Conservation (phyloP, 1,284 basidiomycete species). For the Clitocybe nebularis region DNA sequence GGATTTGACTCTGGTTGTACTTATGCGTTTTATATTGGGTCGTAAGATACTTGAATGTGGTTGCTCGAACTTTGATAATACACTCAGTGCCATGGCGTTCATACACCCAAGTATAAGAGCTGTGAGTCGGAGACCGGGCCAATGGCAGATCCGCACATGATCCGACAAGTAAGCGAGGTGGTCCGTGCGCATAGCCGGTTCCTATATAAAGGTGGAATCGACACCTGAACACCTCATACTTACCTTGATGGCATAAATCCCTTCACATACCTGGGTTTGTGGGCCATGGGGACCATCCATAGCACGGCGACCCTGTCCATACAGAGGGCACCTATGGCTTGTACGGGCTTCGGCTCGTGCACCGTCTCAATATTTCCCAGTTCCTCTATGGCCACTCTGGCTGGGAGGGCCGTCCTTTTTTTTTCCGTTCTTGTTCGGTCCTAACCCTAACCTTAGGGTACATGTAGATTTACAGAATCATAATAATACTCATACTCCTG, state of each 20-base stretch:
- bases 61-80: too few relatives aligned
- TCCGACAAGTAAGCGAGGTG: not conserved
- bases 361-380: not conserved
- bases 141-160: not conserved
- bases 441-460: not conserved
- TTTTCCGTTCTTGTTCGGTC: not conserved
- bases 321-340: constrained; percentile 23
- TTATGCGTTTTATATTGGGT: not conserved
- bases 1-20: too few relatives aligned
- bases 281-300: constrained; percentile 46
- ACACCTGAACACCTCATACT: constrained; percentile 28
- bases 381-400: not conserved
- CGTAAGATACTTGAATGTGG: not conserved
- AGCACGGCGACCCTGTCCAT: constrained; percentile 71
- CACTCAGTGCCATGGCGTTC: not conserved
- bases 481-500: too few relatives aligned
- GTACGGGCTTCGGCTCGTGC: constrained; percentile 1
- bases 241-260: constrained; percentile 43
- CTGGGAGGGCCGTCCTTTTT: not conserved
- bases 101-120: too few relatives aligned
- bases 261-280: constrained; percentile 39
- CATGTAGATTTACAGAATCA: too few relatives aligned
- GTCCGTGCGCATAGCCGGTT: not conserved
- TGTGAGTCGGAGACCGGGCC: too few relatives aligned
- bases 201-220: not conserved